Evolutionary conservation across 441 rosid genomes (phyloP).

Genomic region (Flueggea neowawraea): DNA sequence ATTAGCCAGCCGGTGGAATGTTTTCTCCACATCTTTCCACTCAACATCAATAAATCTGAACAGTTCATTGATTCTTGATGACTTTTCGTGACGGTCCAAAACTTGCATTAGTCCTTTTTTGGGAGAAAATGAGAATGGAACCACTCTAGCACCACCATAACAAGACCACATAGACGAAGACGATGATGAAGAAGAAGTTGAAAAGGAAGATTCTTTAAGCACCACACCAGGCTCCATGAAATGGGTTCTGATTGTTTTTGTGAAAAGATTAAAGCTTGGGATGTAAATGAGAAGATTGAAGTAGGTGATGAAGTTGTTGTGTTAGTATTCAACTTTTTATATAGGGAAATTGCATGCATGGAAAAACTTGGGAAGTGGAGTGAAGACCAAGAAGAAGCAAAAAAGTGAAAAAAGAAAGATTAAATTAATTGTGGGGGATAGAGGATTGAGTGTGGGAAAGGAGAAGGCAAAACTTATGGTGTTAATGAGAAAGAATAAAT

Average conservation of each 20-base stretch:
- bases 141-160: too few relatives aligned
- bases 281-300: background rate
- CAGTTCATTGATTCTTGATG: slow-evolving; percentile 10
- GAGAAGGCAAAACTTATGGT: background rate
- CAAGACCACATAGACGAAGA: background rate
- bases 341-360: background rate
- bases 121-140: too few relatives aligned
- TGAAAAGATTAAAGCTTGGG: too few relatives aligned
- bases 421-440: background rate
- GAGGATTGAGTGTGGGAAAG: background rate
- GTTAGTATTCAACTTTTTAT: background rate
- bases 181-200: slow-evolving; percentile 2
- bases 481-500: background rate
- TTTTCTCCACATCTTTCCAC: slow-evolving; percentile 35
- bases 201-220: too few relatives aligned
- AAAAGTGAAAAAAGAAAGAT: background rate
- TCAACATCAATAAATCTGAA: slow-evolving; percentile 30
- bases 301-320: background rate
- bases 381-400: background rate
- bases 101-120: background rate
- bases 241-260: too few relatives aligned
- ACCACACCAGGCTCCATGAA: too few relatives aligned
- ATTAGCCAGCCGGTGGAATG: slow-evolving; percentile 32
- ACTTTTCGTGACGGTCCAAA: background rate
- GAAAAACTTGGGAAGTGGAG: background rate